phyloP scores from a whole-genome alignment of 306 rosid genomes.

The Cicer cuneatum region DNA sequence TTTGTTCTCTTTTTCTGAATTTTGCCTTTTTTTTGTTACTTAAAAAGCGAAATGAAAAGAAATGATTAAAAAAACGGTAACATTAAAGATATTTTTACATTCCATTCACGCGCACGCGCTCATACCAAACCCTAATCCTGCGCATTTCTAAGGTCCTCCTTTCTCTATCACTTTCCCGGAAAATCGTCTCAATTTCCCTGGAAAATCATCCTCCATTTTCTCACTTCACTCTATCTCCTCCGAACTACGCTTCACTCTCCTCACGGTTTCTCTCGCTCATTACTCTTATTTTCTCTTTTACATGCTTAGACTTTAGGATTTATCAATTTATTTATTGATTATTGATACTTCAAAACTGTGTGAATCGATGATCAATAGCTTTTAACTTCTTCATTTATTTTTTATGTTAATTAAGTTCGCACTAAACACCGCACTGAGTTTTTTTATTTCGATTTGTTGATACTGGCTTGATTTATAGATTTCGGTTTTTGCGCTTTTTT shows the following conservation, averaged over 20 bases:
- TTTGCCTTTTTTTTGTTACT: background rate
- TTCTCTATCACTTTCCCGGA: constrained; percentile 42
- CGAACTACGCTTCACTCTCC: background rate
- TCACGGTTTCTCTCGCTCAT: constrained; percentile 16
- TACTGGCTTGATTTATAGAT: background rate
- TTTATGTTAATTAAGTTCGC: constrained; percentile 8
- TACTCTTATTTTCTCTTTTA: constrained; percentile 5
- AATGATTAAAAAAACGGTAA: background rate
- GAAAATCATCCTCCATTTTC: constrained; percentile 32
- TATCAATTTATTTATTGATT: background rate
- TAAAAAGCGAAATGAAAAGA: constrained; percentile 4
- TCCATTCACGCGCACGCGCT: background rate
- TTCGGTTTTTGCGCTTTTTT: background rate
- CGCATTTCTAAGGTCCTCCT: constrained; percentile 29
- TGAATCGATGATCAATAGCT: background rate
- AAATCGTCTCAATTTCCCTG: constrained; percentile 37
- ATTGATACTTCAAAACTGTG: background rate
- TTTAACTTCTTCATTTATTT: background rate
- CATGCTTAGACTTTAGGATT: background rate
- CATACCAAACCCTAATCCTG: constrained; percentile 43
- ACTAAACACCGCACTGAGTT: background rate
- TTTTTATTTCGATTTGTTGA: constrained; percentile 5
- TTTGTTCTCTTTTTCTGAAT: background rate
- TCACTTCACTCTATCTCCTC: background rate
- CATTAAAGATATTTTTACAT: constrained; percentile 23